Percentiles rank a stretch among this genome's conserved stretches.
These are phyloP conservation scores for Dactylellina sp. DNA, from an alignment of 2,329 filamentous ascomycete genomes.

Conservation along the genomic window DNA sequence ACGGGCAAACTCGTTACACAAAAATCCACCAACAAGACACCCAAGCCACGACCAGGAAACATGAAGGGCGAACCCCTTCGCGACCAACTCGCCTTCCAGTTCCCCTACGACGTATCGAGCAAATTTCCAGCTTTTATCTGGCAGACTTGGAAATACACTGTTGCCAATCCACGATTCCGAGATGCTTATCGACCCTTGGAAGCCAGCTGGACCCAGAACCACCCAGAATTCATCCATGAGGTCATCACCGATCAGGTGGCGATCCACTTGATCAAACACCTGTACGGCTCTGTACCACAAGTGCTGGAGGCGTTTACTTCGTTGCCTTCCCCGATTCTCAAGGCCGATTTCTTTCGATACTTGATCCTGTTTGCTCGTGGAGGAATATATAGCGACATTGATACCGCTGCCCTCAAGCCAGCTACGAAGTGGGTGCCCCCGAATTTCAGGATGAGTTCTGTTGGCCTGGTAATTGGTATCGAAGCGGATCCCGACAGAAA, in stretches of 20 bases:
- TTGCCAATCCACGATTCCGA: constrained; percentile 78
- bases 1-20: constrained; percentile 44
- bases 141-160: constrained; percentile 97
- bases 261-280: constrained; percentile 80
- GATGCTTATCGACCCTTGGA: constrained; percentile 83
- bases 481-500: constrained; percentile 93
- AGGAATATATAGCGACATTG: constrained; percentile 90
- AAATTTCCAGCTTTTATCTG: constrained; percentile 98
- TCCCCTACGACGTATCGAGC: constrained; percentile 86
- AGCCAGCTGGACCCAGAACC: constrained; percentile 86
- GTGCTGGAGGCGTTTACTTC: constrained; percentile 80
- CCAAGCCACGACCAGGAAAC: constrained; percentile 24
- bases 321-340: constrained; percentile 75
- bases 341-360: constrained; percentile 76
- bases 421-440: constrained; percentile 88
- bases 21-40: constrained; percentile 21
- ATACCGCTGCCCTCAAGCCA: constrained; percentile 85
- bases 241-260: constrained; percentile 87
- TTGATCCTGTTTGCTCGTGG: constrained; percentile 79
- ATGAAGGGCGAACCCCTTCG: constrained; percentile 67
- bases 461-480: constrained; percentile 92
- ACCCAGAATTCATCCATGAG: constrained; percentile 94
- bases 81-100: constrained; percentile 89
- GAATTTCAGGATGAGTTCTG: constrained; percentile 77
- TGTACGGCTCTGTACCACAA: constrained; percentile 85